A percentile compares a stretch with the other conserved stretches of the same genome.
Conservation (phyloP, 208 protist species). For the Leishmania braziliensis region DNA sequence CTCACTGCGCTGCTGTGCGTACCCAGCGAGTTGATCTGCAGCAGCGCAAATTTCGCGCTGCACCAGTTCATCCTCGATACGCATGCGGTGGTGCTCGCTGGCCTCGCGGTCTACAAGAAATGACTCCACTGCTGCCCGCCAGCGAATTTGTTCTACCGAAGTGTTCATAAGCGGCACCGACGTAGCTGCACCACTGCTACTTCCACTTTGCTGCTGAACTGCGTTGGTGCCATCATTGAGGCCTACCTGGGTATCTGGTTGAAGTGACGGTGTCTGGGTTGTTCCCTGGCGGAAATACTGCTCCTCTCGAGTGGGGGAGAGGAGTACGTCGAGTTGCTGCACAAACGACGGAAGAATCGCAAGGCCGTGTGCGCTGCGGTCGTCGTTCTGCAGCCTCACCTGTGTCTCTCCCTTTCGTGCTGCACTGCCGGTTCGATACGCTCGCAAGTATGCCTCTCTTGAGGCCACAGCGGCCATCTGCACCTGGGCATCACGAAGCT, state of each 20-base stretch:
- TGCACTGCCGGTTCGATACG: slow-evolving; percentile 3
- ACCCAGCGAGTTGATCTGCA: slow-evolving; percentile 28
- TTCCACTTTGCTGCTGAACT: not conserved
- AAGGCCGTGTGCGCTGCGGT: slow-evolving; percentile 29
- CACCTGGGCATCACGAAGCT: slow-evolving; percentile 11
- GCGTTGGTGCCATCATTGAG: not conserved
- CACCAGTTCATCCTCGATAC: slow-evolving; percentile 48
- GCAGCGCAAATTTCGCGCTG: slow-evolving; percentile 22
- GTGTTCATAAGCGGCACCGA: not conserved
- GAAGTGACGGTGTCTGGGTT: too few relatives aligned
- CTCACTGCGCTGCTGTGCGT: slow-evolving; percentile 17
- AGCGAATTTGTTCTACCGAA: slow-evolving; percentile 31
- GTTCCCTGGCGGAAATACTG: not conserved
- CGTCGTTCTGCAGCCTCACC: not conserved
- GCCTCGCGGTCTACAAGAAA: slow-evolving; percentile 36
- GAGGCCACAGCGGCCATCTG: slow-evolving; percentile 22
- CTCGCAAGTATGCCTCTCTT: slow-evolving; percentile 5
- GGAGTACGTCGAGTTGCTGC: slow-evolving; percentile 46
- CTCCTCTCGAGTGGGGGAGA: slow-evolving; percentile 32
- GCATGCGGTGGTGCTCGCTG: slow-evolving; percentile 45
- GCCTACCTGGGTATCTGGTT: not conserved
- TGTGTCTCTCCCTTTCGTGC: not conserved
- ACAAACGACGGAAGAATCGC: slow-evolving; percentile 57
- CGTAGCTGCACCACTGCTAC: not conserved
- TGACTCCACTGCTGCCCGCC: slow-evolving; percentile 30